Evolutionary conservation across 2,329 filamentous ascomycete species (phyloP).

Genomic region (Herpotrichia juniperi): DNA sequence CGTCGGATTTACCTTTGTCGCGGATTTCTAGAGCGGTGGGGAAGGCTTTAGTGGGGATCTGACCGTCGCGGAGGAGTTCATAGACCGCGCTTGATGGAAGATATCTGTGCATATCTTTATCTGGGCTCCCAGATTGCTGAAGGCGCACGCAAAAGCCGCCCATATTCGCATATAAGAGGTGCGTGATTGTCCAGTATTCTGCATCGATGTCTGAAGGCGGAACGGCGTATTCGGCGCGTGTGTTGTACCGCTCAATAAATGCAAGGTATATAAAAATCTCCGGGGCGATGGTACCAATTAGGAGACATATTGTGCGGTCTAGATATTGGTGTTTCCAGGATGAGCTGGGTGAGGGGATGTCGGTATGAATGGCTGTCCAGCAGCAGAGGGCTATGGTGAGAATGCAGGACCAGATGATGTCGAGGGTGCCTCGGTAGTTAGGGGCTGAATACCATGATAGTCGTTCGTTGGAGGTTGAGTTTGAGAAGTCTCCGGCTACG

Average conservation of each 20-base stretch:
- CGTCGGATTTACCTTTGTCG: constrained; percentile 23
- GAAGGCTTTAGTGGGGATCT: constrained; percentile 3
- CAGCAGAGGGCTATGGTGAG: constrained; percentile 21
- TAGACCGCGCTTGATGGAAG: not conserved
- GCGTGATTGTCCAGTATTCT: constrained; percentile 17
- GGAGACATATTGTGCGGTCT: constrained; percentile 8
- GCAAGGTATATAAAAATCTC: constrained; percentile 11
- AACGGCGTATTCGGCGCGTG: too few relatives aligned
- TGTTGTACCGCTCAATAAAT: not conserved
- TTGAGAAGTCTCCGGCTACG: not conserved
- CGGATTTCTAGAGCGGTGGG: constrained; percentile 14
- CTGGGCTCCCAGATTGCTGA: not conserved
- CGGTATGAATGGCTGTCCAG: constrained; percentile 18
- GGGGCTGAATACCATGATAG: constrained; percentile 10
- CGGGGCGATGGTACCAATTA: constrained; percentile 6
- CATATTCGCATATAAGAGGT: constrained; percentile 21
- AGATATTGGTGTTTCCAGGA: constrained; percentile 9
- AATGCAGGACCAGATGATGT: constrained; percentile 22
- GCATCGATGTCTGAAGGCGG: not conserved
- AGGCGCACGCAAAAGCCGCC: constrained; percentile 11
- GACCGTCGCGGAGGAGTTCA: not conserved
- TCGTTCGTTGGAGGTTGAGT: not conserved
- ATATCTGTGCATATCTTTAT: not conserved
- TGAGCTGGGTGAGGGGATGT: constrained; percentile 11
- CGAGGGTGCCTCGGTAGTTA: constrained; percentile 18